A percentile compares a stretch with the other conserved stretches of the same genome.
phyloP scores from a whole-genome alignment of 805 yeast genomes.

The Candida piceae region DNA sequence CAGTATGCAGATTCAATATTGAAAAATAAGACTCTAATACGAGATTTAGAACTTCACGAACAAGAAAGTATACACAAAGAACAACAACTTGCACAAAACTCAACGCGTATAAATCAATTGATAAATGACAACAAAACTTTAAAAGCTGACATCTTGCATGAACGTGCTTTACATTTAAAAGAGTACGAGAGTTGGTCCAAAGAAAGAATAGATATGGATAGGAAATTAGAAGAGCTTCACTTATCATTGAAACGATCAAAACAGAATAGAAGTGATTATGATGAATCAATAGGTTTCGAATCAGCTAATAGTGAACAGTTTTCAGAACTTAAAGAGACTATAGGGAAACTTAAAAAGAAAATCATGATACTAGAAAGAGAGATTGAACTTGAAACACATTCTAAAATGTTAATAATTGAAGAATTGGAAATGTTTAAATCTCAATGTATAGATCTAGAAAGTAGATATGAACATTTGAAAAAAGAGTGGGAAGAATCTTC shows the following conservation, averaged over 20 bases:
- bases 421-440: slow-evolving; percentile 46
- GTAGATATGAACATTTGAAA: slow-evolving; percentile 23
- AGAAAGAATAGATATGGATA: slow-evolving; percentile 22
- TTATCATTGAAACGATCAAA: slow-evolving; percentile 9
- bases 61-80: slow-evolving; percentile 28
- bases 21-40: slow-evolving; percentile 24
- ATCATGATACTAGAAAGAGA: slow-evolving; percentile 41
- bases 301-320: too few species aligned
- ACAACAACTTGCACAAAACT: slow-evolving; percentile 20
- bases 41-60: slow-evolving; percentile 34
- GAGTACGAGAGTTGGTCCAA: slow-evolving; percentile 28
- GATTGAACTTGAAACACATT: slow-evolving; percentile 47
- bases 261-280: background rate
- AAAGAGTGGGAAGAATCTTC: slow-evolving; percentile 28
- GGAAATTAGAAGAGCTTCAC: slow-evolving; percentile 20
- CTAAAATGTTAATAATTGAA: slow-evolving; percentile 47
- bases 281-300: too few species aligned
- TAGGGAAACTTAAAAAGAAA: slow-evolving; percentile 23
- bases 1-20: slow-evolving; percentile 26
- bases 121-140: slow-evolving; percentile 22
- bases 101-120: slow-evolving; percentile 24
- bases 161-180: slow-evolving; percentile 27
- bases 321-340: slow-evolving; percentile 13
- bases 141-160: slow-evolving; percentile 21
- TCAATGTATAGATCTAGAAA: slow-evolving; percentile 27